Percentiles rank a stretch among this genome's conserved stretches.
Evolutionary conservation across 2,329 filamentous ascomycete species (phyloP).

Genomic region (Epichloe coenophiala): DNA sequence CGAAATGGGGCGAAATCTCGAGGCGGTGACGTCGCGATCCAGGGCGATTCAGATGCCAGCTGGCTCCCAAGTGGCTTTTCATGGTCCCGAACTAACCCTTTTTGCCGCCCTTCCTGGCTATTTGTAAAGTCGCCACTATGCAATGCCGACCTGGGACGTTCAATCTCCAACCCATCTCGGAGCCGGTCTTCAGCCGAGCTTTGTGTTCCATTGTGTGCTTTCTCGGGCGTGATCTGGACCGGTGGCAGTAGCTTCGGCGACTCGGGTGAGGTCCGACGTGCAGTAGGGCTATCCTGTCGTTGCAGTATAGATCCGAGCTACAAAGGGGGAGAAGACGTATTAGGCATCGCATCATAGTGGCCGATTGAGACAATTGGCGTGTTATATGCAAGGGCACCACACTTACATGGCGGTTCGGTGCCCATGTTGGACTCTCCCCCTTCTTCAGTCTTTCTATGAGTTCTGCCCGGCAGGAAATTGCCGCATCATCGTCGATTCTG

Average conservation of each 20-base stretch:
- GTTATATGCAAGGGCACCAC: not conserved
- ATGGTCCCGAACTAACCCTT: slow-evolving; percentile 1
- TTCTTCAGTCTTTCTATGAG: slow-evolving; percentile 76
- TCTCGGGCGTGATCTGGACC: slow-evolving; percentile 35
- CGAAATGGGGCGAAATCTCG: slow-evolving; percentile 34
- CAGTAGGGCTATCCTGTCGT: slow-evolving; percentile 9
- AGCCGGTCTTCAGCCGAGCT: slow-evolving; percentile 26
- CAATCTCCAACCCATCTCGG: slow-evolving; percentile 50
- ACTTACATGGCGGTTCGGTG: slow-evolving; percentile 48
- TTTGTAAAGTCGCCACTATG: slow-evolving; percentile 54
- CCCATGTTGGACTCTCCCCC: slow-evolving; percentile 61
- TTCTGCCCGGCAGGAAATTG: slow-evolving; percentile 53
- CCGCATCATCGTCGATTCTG: slow-evolving; percentile 12
- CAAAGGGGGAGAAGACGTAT: not conserved
- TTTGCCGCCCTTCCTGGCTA: slow-evolving; percentile 12
- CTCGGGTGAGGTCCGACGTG: slow-evolving; percentile 20
- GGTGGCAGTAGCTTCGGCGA: slow-evolving; percentile 30
- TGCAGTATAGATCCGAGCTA: slow-evolving; percentile 27
- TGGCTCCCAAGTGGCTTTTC: not conserved
- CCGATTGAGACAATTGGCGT: not conserved
- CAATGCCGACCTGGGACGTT: slow-evolving; percentile 66
- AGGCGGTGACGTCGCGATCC: slow-evolving; percentile 44
- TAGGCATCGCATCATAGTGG: not conserved
- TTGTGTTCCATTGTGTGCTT: slow-evolving; percentile 13
- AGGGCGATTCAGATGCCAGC: slow-evolving; percentile 16